A percentile compares a stretch with the other conserved stretches of the same genome.
Evolutionary conservation across 2,329 filamentous ascomycete genomes (phyloP).

Genomic region (Dendrostoma leiphaemia): DNA sequence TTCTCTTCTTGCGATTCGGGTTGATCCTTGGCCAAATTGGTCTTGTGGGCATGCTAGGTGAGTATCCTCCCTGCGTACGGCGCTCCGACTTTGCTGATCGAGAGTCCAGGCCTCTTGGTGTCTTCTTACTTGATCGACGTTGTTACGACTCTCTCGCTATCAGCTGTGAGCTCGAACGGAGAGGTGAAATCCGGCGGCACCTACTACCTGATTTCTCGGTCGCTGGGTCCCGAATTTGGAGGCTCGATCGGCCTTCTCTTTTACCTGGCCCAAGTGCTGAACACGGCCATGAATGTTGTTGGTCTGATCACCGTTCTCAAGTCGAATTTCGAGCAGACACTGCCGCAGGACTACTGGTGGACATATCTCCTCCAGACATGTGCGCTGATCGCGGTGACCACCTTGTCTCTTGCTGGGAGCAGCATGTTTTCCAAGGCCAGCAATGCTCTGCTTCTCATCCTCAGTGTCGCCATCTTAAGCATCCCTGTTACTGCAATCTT

Average conservation of each 20-base stretch:
- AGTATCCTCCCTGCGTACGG: slow-evolving; percentile 23
- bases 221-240: slow-evolving; percentile 83
- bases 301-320: slow-evolving; percentile 81
- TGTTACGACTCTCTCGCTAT: slow-evolving; percentile 82
- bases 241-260: slow-evolving; percentile 86
- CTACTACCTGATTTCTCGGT: slow-evolving; percentile 85
- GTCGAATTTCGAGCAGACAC: slow-evolving; percentile 66
- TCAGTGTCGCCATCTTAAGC: slow-evolving; percentile 73
- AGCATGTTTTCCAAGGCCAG: slow-evolving; percentile 78
- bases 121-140: slow-evolving; percentile 78
- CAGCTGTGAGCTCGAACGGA: slow-evolving; percentile 85
- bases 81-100: slow-evolving; percentile 11
- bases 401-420: slow-evolving; percentile 76
- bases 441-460: slow-evolving; percentile 69
- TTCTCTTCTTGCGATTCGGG: slow-evolving; percentile 90
- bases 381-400: slow-evolving; percentile 69
- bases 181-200: slow-evolving; percentile 85
- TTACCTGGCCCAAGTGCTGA: slow-evolving; percentile 86
- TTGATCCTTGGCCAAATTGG: slow-evolving; percentile 80
- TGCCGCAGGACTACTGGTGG: slow-evolving; percentile 74
- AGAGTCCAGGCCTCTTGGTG: slow-evolving; percentile 62
- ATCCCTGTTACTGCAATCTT: slow-evolving; percentile 78
- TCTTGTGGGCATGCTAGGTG: slow-evolving; percentile 76
- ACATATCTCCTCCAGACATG: slow-evolving; percentile 73
- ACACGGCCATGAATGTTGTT: slow-evolving; percentile 83